Conservation (phyloP, 2,329 filamentous ascomycete genomes). For the Fusarium armeniacum region DNA sequence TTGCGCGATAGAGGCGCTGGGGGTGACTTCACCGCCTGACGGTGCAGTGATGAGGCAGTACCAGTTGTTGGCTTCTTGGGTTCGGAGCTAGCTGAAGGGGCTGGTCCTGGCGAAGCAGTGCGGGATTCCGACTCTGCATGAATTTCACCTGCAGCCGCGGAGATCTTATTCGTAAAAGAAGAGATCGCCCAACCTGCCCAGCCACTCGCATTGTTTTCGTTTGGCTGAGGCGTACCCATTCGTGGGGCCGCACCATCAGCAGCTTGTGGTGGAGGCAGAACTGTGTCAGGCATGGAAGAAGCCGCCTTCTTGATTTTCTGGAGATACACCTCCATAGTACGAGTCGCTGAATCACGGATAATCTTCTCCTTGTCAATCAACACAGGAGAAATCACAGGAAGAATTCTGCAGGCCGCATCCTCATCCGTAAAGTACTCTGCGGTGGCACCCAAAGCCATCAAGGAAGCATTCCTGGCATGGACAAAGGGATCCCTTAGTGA, state of each 20-base stretch:
- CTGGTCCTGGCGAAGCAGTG: slow-evolving; percentile 58
- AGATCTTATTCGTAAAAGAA: slow-evolving; percentile 95
- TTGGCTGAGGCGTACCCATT: slow-evolving; percentile 83
- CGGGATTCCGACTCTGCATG: slow-evolving; percentile 67
- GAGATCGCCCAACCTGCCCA: slow-evolving; percentile 99
- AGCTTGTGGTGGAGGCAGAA: slow-evolving; percentile 74
- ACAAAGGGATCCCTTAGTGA: slow-evolving; percentile 94
- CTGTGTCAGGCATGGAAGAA: slow-evolving; percentile 82
- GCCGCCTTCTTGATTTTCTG: slow-evolving; percentile 85
- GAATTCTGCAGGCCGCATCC: slow-evolving; percentile 85
- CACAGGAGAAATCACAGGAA: slow-evolving; percentile 86
- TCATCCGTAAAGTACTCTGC: slow-evolving; percentile 89
- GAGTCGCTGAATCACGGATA: slow-evolving; percentile 90
- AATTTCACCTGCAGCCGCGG: slow-evolving; percentile 88
- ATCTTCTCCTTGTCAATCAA: slow-evolving; percentile 97
- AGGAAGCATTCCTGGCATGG: slow-evolving; percentile 89
- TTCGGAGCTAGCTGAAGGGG: slow-evolving; percentile 58
- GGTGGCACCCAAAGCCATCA: slow-evolving; percentile 89
- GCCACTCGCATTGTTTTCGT: slow-evolving; percentile 59
- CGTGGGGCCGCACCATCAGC: slow-evolving; percentile 71
- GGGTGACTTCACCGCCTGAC: slow-evolving; percentile 70
- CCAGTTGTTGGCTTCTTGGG: slow-evolving; percentile 58
- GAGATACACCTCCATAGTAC: slow-evolving; percentile 89
- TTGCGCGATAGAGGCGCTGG: slow-evolving; percentile 62
- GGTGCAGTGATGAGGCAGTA: slow-evolving; percentile 71